Base-by-base conservation (phyloP, 768 basidiomycete genomes). In the Psilocybe cubensis region DNA sequence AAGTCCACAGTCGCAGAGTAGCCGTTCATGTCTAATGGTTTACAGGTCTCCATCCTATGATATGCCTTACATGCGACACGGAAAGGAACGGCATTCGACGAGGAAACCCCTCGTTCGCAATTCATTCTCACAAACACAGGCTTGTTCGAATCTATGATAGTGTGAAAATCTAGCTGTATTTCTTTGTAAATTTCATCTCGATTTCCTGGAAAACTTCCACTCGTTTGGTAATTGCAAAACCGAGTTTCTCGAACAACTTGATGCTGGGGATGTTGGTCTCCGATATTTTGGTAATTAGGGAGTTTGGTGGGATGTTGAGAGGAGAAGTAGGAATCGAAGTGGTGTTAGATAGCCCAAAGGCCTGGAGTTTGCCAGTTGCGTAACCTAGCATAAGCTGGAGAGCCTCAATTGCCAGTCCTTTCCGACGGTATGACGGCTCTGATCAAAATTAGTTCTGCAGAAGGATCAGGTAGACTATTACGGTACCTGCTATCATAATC, bases 401-500 rank as follows among this genome's bases (percentile, higher is more conserved):
- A 1, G 89, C 83, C 59, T 85, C 82, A 3, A 74, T 57, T 1
- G 89, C 91, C 38, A 83, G 66, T 10, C 94, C 92, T 64, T 81
- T 81, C 5, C 92, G 81, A 8, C 93, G 82, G 69, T 85, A 92
- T 0, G 72, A 72, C 23, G 78, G 74, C 60, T 93, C 92, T 92
- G 70, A 21, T 23, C 17, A 21, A 40, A 18, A 1, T 29, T 33
- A 44, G n/a, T 53, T 44, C 17, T 10, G 9, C 11, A 12, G 33
- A n/a, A 49, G 3, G 33, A 21, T 20, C 2, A 7, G 25, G 29
- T 21, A n/a, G 18, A 45, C 17, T 10, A 31, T 53, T 23, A n/a
- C 33, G 76, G 54, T 59, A 87, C 92, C 90, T 65, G 94, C 94
- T 58, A 96, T 89, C 95, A 96, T 98, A 58, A 96, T 87, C 70